These are phyloP conservation scores for Boletus barrowsii DNA, from an alignment of 768 basidiomycete genomes.

Conservation along the genomic window DNA sequence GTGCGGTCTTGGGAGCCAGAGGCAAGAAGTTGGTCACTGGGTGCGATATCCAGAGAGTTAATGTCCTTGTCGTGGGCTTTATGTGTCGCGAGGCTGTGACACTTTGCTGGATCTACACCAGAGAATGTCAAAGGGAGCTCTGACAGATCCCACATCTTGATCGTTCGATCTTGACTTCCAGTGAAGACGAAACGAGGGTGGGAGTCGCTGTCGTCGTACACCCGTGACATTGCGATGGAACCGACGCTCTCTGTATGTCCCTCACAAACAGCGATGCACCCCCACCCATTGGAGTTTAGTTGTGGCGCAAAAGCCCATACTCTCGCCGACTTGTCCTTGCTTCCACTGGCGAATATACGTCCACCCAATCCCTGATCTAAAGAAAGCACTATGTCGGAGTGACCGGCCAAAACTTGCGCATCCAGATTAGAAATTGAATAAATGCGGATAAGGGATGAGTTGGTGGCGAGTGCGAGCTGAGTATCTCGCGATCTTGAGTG, in stretches of 20 bases:
- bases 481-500: constrained; percentile 45
- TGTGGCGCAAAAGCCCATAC: constrained; percentile 59
- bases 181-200: constrained; percentile 78
- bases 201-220: constrained; percentile 17
- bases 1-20: constrained; percentile 97
- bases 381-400: constrained; percentile 87
- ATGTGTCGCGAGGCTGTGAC: constrained; percentile 77
- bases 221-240: constrained; percentile 77
- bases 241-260: constrained; percentile 95
- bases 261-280: constrained; percentile 83
- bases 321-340: constrained; percentile 87
- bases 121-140: constrained; percentile 37
- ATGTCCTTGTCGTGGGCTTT: constrained; percentile 99
- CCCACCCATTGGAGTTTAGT: constrained; percentile 31
- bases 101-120: constrained; percentile 39
- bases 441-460: constrained; percentile 90
- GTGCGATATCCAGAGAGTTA: constrained; percentile 90
- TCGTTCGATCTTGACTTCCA: constrained; percentile 94
- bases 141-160: constrained; percentile 97
- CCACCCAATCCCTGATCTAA: constrained; percentile 70
- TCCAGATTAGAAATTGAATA: constrained; percentile 78
- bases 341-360: constrained; percentile 78
- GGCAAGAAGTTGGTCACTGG: constrained; percentile 82
- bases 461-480: constrained; percentile 92
- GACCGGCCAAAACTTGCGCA: constrained; percentile 82